These are phyloP conservation scores for Croton laevigatus DNA, from an alignment of 441 rosid genomes.

Conservation along the genomic window DNA sequence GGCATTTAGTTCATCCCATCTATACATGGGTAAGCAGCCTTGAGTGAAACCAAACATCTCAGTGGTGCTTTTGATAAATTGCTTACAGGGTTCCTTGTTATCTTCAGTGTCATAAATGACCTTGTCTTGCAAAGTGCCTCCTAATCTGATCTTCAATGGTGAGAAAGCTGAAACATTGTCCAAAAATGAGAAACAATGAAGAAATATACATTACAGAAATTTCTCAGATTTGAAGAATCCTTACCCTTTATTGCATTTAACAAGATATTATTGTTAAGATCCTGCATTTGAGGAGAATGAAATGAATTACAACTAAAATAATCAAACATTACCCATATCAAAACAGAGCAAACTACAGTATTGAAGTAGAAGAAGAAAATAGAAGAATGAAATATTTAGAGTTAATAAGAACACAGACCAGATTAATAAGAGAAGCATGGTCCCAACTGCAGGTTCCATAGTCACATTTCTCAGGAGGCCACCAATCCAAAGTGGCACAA, in stretches of 20 bases:
- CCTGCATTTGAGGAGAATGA: slow-evolving; percentile 43
- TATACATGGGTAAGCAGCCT: slow-evolving; percentile 72
- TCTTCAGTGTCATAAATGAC: slow-evolving; percentile 66
- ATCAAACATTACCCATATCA: neutral
- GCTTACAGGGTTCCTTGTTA: slow-evolving; percentile 49
- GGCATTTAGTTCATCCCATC: slow-evolving; percentile 88
- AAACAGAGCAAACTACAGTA: neutral
- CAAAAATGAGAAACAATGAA: neutral
- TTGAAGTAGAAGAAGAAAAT: neutral
- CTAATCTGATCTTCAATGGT: slow-evolving; percentile 87
- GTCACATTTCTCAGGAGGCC: slow-evolving; percentile 99
- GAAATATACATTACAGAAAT: neutral
- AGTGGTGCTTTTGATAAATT: slow-evolving; percentile 51
- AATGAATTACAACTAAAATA: neutral
- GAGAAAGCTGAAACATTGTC: slow-evolving; percentile 62
- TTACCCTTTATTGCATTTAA: slow-evolving; percentile 79
- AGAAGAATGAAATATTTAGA: neutral
- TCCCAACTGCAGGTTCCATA: slow-evolving; percentile 94
- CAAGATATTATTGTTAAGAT: slow-evolving; percentile 56
- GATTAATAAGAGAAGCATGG: slow-evolving; percentile 81
- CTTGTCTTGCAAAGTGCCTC: slow-evolving; percentile 89
- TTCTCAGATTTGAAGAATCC: neutral
- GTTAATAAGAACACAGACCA: slow-evolving; percentile 35
- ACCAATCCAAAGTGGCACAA: slow-evolving; percentile 97
- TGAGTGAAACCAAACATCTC: slow-evolving; percentile 69